Percentiles rank a stretch among this genome's conserved stretches.
Evolutionary conservation across 164 flowering plant genomes (phyloP).

Genomic region (Cinnamomum chago): DNA sequence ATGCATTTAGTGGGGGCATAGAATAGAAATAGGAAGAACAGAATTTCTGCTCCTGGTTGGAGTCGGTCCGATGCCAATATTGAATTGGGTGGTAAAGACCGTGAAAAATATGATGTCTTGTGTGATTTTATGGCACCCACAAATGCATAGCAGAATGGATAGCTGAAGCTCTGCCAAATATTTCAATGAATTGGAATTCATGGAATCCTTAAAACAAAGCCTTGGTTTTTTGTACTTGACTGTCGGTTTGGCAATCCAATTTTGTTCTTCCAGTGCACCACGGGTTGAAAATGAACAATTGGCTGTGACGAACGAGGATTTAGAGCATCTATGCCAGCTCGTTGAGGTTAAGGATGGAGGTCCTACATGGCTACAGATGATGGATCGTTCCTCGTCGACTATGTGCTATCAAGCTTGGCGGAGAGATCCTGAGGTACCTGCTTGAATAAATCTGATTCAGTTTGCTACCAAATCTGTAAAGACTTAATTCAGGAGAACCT

Average conservation of each 20-base stretch:
- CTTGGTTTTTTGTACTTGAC: not conserved
- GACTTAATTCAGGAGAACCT: not conserved
- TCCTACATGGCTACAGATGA: slow-evolving; percentile 74
- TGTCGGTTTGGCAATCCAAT: not conserved
- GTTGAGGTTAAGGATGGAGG: slow-evolving; percentile 82
- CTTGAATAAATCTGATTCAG: not conserved
- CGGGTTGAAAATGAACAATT: slow-evolving; percentile 25
- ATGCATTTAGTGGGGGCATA: not conserved
- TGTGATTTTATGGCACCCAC: not conserved
- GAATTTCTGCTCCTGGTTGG: not conserved
- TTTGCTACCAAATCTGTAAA: not conserved
- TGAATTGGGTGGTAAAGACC: not conserved
- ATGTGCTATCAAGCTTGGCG: slow-evolving; percentile 87
- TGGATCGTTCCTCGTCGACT: slow-evolving; percentile 59
- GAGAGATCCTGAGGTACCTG: slow-evolving; percentile 60
- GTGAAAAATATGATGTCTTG: not conserved
- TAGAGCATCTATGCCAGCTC: slow-evolving; percentile 45
- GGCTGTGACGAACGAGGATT: slow-evolving; percentile 47
- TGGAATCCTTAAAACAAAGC: not conserved
- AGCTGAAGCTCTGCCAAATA: not conserved
- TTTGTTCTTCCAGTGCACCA: slow-evolving; percentile 32
- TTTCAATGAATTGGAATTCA: no score
- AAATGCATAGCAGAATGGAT: not conserved
- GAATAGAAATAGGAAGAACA: not conserved
- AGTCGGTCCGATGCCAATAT: not conserved